These are phyloP conservation scores for Cryptococcus maquisensis DNA, from an alignment of 1,284 basidiomycete species.

Conservation along the genomic window DNA sequence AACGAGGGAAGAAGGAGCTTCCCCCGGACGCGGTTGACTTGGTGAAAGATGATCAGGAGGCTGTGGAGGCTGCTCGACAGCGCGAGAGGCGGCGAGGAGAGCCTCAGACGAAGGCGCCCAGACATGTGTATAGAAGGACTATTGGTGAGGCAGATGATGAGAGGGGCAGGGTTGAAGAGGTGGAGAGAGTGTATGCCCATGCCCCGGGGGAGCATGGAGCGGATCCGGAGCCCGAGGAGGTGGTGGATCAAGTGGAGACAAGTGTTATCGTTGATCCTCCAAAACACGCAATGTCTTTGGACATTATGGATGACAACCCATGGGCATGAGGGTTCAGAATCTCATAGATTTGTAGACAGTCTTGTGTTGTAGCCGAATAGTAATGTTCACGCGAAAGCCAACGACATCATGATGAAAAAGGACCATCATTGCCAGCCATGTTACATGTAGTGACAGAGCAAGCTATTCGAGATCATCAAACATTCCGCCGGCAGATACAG, in stretches of 20 bases:
- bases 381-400: not conserved
- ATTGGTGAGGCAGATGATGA: constrained; percentile 12
- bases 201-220: constrained; percentile 13
- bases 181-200: constrained; percentile 21
- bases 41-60: constrained; percentile 53
- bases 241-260: constrained; percentile 11
- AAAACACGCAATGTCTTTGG: constrained; percentile 9
- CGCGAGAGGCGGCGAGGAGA: constrained; percentile 34
- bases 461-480: constrained; percentile 43
- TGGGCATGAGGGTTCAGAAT: constrained; percentile 25
- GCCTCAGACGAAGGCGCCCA: constrained; percentile 37
- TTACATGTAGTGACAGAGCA: not conserved
- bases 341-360: not conserved
- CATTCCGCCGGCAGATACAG: constrained; percentile 54
- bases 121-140: constrained; percentile 31
- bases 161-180: constrained; percentile 9
- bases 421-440: too few species aligned
- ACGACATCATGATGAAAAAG: too few species aligned
- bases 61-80: constrained; percentile 34
- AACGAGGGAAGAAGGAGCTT: constrained; percentile 33
- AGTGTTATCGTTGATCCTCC: constrained; percentile 12
- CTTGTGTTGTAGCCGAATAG: not conserved
- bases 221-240: constrained; percentile 15
- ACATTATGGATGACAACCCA: constrained; percentile 32
- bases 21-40: constrained; percentile 74